Evolutionary conservation across 768 basidiomycete species (phyloP).

Genomic region (Rossbeevera mucosa): DNA sequence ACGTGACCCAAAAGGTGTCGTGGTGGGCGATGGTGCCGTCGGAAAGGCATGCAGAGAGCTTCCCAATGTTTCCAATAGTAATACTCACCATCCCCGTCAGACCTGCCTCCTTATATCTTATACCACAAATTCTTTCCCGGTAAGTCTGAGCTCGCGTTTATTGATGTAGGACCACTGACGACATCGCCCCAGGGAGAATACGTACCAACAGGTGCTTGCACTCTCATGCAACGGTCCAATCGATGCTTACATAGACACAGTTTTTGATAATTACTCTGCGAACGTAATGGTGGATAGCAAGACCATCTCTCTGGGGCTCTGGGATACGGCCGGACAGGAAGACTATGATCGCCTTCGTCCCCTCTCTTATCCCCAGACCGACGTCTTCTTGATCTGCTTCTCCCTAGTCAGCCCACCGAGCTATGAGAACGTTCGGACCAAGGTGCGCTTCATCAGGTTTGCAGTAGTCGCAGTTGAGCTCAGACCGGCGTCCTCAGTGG

Average conservation of each 20-base stretch:
- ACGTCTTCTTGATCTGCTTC: conserved; percentile 99
- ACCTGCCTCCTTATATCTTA: conserved; percentile 99
- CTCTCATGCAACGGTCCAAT: neutral
- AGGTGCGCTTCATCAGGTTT: conserved; percentile 49
- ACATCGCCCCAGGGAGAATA: conserved; percentile 73
- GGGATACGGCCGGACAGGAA: conserved; percentile 99
- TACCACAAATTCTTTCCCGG: conserved; percentile 96
- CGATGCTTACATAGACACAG: conserved; percentile 36
- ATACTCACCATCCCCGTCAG: conserved; percentile 39
- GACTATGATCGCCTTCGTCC: conserved; percentile 98
- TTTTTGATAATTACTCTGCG: conserved; percentile 98
- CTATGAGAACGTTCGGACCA: conserved; percentile 98
- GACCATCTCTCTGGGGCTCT: conserved; percentile 95
- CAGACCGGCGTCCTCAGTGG: conserved; percentile 53
- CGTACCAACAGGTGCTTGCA: conserved; percentile 78
- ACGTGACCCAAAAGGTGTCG: conserved; percentile 65
- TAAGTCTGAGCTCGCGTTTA: conserved; percentile 39
- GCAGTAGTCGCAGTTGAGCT: neutral
- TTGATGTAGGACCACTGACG: conserved; percentile 16
- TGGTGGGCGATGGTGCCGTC: conserved; percentile 97
- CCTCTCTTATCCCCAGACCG: conserved; percentile 97
- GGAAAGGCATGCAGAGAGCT: conserved; percentile 68
- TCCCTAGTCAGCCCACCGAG: conserved; percentile 96
- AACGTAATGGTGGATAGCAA: conserved; percentile 99
- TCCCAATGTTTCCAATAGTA: neutral